Percentiles rank a stretch among this genome's conserved stretches.
These are phyloP conservation scores for Plantago lanceolata DNA, from an alignment of 305 asterid species.

Conservation along the genomic window DNA sequence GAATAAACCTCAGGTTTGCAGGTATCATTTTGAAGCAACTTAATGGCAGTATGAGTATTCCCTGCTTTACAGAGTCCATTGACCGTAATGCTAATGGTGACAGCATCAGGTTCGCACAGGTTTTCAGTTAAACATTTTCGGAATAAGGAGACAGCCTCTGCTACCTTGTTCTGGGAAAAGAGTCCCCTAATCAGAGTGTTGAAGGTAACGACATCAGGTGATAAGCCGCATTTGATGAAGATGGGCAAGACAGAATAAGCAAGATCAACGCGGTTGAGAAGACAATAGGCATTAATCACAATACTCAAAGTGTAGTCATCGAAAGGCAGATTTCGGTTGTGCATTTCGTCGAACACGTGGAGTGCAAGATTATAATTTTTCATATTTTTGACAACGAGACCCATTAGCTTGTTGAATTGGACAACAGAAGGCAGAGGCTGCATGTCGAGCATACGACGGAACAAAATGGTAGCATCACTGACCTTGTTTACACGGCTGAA, in stretches of 20 bases:
- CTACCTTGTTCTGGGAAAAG: background rate
- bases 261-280: background rate
- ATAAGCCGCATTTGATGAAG: background rate
- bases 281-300: background rate
- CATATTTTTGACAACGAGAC: conserved; percentile 13
- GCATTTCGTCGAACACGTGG: background rate
- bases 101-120: background rate
- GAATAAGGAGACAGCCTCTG: background rate
- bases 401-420: conserved; percentile 17
- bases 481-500: background rate
- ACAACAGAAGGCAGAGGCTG: conserved; percentile 21
- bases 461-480: conserved; percentile 20
- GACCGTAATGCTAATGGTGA: background rate
- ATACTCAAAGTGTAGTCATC: background rate
- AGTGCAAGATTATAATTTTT: conserved; percentile 13
- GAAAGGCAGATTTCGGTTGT: background rate
- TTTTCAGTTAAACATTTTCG: background rate
- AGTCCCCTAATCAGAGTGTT: background rate
- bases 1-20: background rate
- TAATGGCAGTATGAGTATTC: background rate
- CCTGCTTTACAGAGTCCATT: background rate
- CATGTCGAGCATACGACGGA: conserved; percentile 25
- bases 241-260: no score
- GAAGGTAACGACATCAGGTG: background rate
- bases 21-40: background rate